A percentile compares a stretch with the other conserved stretches of the same genome.
phyloP scores from a whole-genome alignment of 2,329 filamentous ascomycete genomes.

The Dryadomyces quercivorus region DNA sequence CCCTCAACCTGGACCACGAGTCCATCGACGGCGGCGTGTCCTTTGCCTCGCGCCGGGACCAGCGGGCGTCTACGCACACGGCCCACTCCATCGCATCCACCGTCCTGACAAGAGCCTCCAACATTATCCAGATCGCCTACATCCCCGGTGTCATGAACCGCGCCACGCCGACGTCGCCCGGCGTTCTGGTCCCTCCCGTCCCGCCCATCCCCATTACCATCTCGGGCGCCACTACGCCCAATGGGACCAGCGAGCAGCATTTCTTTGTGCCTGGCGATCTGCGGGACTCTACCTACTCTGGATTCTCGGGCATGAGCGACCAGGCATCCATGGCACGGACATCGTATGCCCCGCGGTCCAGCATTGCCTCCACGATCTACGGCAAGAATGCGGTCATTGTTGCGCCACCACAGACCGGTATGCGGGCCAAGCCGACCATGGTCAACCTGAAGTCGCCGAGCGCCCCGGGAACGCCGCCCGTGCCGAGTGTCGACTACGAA shows the following conservation, averaged over 20 bases:
- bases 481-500: constrained; percentile 57
- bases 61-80: constrained; percentile 70
- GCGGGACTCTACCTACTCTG: constrained; percentile 83
- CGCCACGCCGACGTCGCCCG: constrained; percentile 71
- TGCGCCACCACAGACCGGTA: constrained; percentile 73
- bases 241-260: constrained; percentile 61
- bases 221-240: constrained; percentile 32
- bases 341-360: constrained; percentile 50
- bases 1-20: constrained; percentile 41
- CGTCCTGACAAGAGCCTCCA: constrained; percentile 88
- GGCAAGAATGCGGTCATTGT: constrained; percentile 78
- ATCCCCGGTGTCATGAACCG: constrained; percentile 95
- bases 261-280: constrained; percentile 90
- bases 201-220: constrained; percentile 72
- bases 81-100: constrained; percentile 89
- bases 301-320: constrained; percentile 51
- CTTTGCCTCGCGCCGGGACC: constrained; percentile 39
- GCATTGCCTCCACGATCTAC: constrained; percentile 88
- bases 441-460: constrained; percentile 74
- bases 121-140: constrained; percentile 98
- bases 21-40: constrained; percentile 35
- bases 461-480: constrained; percentile 52
- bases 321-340: constrained; percentile 48
- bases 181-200: constrained; percentile 76
- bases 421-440: constrained; percentile 79